Conservation (phyloP, 352 stramenopile species). For the Phytophthora podocarpi region DNA sequence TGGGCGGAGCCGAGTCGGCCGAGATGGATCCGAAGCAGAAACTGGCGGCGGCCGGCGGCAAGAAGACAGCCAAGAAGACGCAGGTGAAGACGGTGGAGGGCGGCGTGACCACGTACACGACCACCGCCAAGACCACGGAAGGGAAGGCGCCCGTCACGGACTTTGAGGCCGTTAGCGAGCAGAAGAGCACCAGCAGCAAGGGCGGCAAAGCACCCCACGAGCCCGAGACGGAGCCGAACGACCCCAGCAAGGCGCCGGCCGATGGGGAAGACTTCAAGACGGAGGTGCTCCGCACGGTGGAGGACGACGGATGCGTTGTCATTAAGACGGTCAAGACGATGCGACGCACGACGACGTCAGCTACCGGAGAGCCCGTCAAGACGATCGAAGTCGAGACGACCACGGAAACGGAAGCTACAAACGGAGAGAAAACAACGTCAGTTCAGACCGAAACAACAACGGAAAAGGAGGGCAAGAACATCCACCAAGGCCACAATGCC, state of each 20-base stretch:
- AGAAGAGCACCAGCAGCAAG: conserved; percentile 14
- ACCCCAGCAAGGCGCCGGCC: conserved; percentile 10
- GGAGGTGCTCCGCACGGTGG: conserved; percentile 21
- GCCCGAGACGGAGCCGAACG: conserved; percentile 27
- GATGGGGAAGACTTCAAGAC: conserved; percentile 21
- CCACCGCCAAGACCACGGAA: conserved; percentile 1
- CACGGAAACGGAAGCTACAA: conserved; percentile 15
- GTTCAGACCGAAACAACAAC: conserved; percentile 21
- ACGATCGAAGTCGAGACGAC: conserved; percentile 23
- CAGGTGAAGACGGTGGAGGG: conserved; percentile 22
- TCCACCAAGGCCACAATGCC: conserved; percentile 4
- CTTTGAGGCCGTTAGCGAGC: conserved; percentile 34
- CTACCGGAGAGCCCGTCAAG: conserved; percentile 11
- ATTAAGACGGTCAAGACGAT: conserved; percentile 28
- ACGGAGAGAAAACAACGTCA: conserved; percentile 24
- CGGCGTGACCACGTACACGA: conserved; percentile 35
- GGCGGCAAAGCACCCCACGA: conserved; percentile 5
- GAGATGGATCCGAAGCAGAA: conserved; percentile 31
- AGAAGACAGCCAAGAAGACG: conserved; percentile 3
- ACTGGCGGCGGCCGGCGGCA: conserved; percentile 10
- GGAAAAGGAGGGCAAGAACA: conserved; percentile 5
- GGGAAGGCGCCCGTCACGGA: conserved; percentile 19
- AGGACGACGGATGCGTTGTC: conserved; percentile 13
- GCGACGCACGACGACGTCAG: not conserved
- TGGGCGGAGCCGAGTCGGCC: conserved; percentile 34